Evolutionary conservation across 768 basidiomycete genomes (phyloP), one percentile per base, ranked within the genome.

Genomic region (Boletus fagicola): DNA sequence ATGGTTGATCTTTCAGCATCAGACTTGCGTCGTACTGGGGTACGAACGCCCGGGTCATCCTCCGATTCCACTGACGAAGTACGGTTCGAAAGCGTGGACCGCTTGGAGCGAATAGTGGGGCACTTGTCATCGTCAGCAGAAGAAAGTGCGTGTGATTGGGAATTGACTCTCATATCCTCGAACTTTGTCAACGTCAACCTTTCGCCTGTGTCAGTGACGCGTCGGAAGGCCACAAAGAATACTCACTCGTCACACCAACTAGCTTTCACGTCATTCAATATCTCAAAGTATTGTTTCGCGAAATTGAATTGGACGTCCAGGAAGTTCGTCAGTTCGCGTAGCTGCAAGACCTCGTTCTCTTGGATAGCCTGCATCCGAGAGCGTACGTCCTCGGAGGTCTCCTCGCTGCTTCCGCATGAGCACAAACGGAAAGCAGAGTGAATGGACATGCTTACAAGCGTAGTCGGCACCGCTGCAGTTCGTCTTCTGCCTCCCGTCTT

Each of bases 331-430:
- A 97, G 76, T 40, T 89, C 91, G 35, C 81, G 82, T 6, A 90
- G 75, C 62, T 93, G 89, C 30, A 77, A 74, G 28, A 83, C 76
- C 66, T 96, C 93, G 51, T 86, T 85, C 60, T 92, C 87, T 66
- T 92, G 90, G 48, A 97, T 88, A 0, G 78, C 80, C 49, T 83
- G 81, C 80, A 95, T 92, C 38, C 89, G 83, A 3, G 80, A 80
- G n/a, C 85, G 87, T 1, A 95, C 82, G 60, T 95, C 92, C 67
- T 94, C 89, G 10, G 85, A 81, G 0, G 88, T 87, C 72, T 97
- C 93, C 55, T 96, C 92, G 63, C 94, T 94, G 62, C 10, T 50
- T 47, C 54, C 4, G 61, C 16, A 13, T 64, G 24, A 62, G 55
- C 54, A 54, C 53, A 31, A 61, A 39, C 47, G 48, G 15, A 24